Evolutionary conservation across 371 early-diverging fungal species (phyloP).

Genomic region (Rhizopus microsporus): DNA sequence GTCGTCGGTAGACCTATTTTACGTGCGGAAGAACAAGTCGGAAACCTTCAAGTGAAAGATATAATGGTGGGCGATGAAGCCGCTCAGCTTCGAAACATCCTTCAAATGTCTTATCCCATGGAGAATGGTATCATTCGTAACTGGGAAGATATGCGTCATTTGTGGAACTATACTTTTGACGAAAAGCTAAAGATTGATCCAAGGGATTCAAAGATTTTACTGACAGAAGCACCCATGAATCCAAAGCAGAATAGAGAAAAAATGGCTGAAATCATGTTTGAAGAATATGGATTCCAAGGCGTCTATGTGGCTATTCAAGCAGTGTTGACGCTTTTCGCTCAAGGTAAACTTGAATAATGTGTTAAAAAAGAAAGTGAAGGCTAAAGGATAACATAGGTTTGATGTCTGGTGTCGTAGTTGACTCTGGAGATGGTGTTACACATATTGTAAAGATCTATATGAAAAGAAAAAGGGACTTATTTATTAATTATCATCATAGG

Average conservation of each 20-base stretch:
- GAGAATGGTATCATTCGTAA: constrained; percentile 97
- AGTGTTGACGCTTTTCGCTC: constrained; percentile 95
- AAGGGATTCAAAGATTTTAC: constrained; percentile 84
- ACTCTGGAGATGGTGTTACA: constrained; percentile 97
- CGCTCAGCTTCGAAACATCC: constrained; percentile 79
- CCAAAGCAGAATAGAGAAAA: constrained; percentile 89
- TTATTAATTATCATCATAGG: constrained; percentile 21
- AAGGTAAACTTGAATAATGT: constrained; percentile 73
- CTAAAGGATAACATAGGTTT: constrained; percentile 56
- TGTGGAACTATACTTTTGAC: constrained; percentile 97
- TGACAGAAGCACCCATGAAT: constrained; percentile 97
- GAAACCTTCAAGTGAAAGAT: constrained; percentile 82
- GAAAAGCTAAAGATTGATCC: constrained; percentile 90
- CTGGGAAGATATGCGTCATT: constrained; percentile 98
- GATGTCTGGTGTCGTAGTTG: constrained; percentile 95
- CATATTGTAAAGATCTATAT: constrained; percentile 73
- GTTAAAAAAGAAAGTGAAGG: constrained; percentile 2
- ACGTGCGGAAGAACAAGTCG: constrained; percentile 90
- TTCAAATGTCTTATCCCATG: constrained; percentile 97
- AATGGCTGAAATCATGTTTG: constrained; percentile 96
- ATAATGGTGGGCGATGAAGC: constrained; percentile 98
- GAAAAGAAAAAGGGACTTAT: constrained; percentile 4
- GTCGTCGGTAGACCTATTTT: constrained; percentile 97
- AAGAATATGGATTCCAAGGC: constrained; percentile 91
- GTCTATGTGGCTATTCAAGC: constrained; percentile 97